These are phyloP conservation scores for Epichloe elymi DNA, from an alignment of 2,329 filamentous ascomycete species.

Conservation along the genomic window DNA sequence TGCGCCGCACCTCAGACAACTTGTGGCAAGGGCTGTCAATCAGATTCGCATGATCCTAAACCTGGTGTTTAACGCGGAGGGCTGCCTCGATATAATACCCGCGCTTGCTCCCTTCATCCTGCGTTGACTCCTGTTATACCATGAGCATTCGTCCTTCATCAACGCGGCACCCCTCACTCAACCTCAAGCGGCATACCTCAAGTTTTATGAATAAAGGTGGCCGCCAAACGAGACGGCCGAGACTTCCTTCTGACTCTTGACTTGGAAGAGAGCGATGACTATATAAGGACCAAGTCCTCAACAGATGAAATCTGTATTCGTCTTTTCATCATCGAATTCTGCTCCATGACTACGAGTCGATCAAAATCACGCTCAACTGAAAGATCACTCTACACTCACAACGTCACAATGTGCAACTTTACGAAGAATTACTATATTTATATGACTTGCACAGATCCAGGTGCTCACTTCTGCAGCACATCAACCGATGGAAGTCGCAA, in stretches of 20 bases:
- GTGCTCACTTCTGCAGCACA: constrained; percentile 57
- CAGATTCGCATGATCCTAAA: neutral
- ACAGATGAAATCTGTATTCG: too few species aligned
- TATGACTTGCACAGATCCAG: constrained; percentile 54
- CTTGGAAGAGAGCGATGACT: too few species aligned
- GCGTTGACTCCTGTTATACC: neutral
- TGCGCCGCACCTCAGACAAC: neutral
- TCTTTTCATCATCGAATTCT: too few species aligned
- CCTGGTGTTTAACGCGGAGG: neutral
- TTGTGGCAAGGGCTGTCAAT: neutral
- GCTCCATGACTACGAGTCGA: too few species aligned
- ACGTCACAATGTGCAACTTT: constrained; percentile 43
- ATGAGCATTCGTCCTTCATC: too few species aligned
- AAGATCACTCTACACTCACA: too few species aligned
- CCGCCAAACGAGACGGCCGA: too few species aligned
- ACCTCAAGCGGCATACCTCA: too few species aligned
- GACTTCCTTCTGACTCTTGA: too few species aligned
- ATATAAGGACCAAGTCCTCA: neutral
- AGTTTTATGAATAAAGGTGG: too few species aligned
- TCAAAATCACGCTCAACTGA: too few species aligned
- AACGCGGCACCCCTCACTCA: too few species aligned
- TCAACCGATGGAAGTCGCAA: constrained; percentile 52
- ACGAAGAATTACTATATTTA: constrained; percentile 71
- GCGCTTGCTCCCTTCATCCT: neutral
- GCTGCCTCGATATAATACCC: neutral